Evolutionary conservation across 176 grass and related monocot species (phyloP), one percentile per base, ranked within the genome.

Genomic region (Oropetium thomaeum): DNA sequence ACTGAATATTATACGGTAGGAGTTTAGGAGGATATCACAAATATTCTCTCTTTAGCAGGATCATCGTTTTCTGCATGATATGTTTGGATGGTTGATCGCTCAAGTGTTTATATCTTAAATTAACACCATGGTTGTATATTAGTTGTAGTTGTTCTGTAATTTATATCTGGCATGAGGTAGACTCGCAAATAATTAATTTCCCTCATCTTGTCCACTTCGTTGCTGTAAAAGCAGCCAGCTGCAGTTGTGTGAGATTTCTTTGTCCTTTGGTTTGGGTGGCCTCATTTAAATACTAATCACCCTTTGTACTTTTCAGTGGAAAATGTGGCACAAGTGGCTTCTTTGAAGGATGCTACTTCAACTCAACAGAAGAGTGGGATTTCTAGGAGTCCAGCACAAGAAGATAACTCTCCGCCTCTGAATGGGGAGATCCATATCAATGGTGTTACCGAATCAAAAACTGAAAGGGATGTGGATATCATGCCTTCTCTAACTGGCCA

Each of bases 381-480:
- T 33, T 55, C 61, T 23, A 86, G 79, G 79, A 81, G 84, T 65
- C 89, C 23, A 26, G 44, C 42, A 61, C 75, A 81, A 69, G 75
- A 74, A 71, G 82, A 87, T 34, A 88, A 83, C 29, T 87, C 80
- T 19, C 73, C 67, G 9, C 52, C 71, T 39, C 89, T 90, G 53
- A 99, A 99, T 59, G 92, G 96, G 65, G 91, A 96, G 35, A 64
- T 87, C 53, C 26, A 38, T 35, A 77, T 35, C 49, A 92, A 96
- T 73, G 89, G 89, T 28, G 69, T 84, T 72, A 65, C 65, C 3
- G 78, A 76, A 68, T 70, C 85, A 71, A 90, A 83, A 65, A 69
- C 67, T 70, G 79, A 85, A 33, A 77, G 78, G 76, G 77, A 87
- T 78, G 35, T 15, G 0, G 67, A 85, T 80, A 75, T 44, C 25